Evolutionary conservation across 2,329 filamentous ascomycete species (phyloP).

Genomic region (Colletotrichum spinosum): DNA sequence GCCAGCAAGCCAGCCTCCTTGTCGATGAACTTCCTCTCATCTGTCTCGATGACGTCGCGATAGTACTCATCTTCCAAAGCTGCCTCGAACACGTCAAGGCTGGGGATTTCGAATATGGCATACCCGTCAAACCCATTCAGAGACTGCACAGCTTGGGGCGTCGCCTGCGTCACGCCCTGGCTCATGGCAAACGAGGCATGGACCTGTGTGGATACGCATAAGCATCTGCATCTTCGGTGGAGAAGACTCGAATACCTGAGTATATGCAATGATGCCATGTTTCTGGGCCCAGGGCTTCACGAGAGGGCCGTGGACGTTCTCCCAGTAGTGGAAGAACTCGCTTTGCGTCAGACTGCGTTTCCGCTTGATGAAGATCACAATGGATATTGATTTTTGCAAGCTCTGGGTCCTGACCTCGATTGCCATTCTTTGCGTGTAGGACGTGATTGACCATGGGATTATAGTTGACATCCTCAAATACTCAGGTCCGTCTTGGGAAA

Average conservation of each 20-base stretch:
- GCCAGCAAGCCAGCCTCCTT: conserved; percentile 42
- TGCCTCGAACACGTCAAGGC: conserved; percentile 42
- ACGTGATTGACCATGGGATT: too few species aligned
- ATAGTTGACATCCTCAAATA: too few species aligned
- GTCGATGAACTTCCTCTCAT: conserved; percentile 46
- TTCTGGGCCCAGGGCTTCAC: conserved; percentile 49
- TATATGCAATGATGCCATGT: conserved; percentile 47
- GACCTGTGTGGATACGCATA: conserved; percentile 36
- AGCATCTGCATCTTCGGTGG: background rate
- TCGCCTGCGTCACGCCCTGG: conserved; percentile 36
- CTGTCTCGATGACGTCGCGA: conserved; percentile 44
- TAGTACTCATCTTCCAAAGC: conserved; percentile 48
- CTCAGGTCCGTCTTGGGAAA: too few species aligned
- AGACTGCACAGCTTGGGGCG: conserved; percentile 35
- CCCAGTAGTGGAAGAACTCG: conserved; percentile 50
- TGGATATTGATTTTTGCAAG: conserved; percentile 20
- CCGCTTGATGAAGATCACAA: conserved; percentile 43
- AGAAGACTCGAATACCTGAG: conserved; percentile 40
- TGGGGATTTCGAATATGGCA: conserved; percentile 45
- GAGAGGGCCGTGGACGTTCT: conserved; percentile 46
- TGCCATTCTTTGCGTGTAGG: too few species aligned
- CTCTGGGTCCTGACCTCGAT: too few species aligned
- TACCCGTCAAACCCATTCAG: conserved; percentile 46
- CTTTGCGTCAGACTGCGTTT: conserved; percentile 44
- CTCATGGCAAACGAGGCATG: conserved; percentile 43